A percentile compares a stretch with the other conserved stretches of the same genome.
phyloP scores from a whole-genome alignment of 768 basidiomycete genomes.

The Termitomyces sp. region DNA sequence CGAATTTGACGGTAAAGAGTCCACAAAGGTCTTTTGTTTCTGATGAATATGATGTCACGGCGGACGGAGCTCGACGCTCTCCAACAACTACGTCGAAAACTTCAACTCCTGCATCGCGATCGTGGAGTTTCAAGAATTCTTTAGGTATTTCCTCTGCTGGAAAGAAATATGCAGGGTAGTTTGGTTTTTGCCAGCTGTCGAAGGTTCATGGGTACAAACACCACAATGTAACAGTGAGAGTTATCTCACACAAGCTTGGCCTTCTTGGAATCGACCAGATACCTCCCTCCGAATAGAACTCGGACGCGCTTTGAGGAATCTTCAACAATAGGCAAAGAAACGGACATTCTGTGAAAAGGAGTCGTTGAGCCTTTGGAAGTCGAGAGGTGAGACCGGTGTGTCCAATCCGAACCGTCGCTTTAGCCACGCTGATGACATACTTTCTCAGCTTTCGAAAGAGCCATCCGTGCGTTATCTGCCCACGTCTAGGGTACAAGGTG shows the following conservation, averaged over 20 bases:
- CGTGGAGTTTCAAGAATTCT: constrained; percentile 37
- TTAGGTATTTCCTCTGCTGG: constrained; percentile 40
- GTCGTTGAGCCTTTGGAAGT: neutral
- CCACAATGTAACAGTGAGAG: neutral
- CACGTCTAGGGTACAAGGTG: neutral
- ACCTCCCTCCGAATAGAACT: constrained; percentile 49
- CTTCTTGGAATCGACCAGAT: constrained; percentile 53
- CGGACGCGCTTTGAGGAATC: constrained; percentile 49
- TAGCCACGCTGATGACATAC: neutral
- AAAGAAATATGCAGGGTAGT: constrained; percentile 60
- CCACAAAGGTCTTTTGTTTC: constrained; percentile 37
- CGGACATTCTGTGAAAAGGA: constrained; percentile 23
- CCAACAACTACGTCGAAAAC: constrained; percentile 49
- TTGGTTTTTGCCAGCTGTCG: constrained; percentile 52
- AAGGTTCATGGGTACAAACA: neutral
- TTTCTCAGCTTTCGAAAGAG: neutral
- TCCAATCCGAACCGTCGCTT: neutral
- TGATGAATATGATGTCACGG: constrained; percentile 31
- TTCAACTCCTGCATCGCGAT: constrained; percentile 28
- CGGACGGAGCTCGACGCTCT: constrained; percentile 34
- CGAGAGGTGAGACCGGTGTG: constrained; percentile 6
- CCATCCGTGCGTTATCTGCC: neutral
- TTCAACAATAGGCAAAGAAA: constrained; percentile 48
- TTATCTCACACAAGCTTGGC: constrained; percentile 58
- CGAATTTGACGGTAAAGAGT: constrained; percentile 48